Evolutionary conservation across 192 early-diverging fungal genomes (phyloP).

Genomic region (Dimargaris cristalligena): DNA sequence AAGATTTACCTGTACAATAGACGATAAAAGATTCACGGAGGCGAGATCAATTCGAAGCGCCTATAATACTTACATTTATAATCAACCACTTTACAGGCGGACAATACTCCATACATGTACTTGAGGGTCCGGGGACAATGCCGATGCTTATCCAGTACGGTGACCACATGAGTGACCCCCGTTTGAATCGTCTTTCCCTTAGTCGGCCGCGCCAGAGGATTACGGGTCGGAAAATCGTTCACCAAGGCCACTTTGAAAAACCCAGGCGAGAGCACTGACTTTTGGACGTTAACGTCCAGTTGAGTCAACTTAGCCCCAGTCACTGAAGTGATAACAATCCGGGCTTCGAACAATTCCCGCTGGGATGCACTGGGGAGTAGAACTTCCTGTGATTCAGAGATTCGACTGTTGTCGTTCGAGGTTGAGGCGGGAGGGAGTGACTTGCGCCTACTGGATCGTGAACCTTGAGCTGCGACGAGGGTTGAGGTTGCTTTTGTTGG

Average conservation of each 20-base stretch:
- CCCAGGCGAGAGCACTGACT: background rate
- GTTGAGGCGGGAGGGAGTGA: too few relatives aligned
- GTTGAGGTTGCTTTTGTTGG: too few relatives aligned
- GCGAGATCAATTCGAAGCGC: too few relatives aligned
- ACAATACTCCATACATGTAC: constrained; percentile 20
- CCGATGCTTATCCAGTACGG: constrained; percentile 10
- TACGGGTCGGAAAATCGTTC: background rate
- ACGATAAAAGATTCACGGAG: too few relatives aligned
- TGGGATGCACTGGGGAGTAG: too few relatives aligned
- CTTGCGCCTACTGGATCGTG: too few relatives aligned
- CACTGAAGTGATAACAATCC: constrained; percentile 4
- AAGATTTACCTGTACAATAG: too few relatives aligned
- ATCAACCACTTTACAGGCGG: constrained; percentile 17
- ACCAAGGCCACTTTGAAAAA: background rate
- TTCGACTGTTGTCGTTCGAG: too few relatives aligned
- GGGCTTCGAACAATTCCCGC: background rate
- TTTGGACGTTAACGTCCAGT: background rate
- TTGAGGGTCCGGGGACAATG: constrained; percentile 24
- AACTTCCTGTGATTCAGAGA: too few relatives aligned
- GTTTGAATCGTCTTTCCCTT: background rate
- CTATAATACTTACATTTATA: too few relatives aligned
- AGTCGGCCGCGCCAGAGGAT: background rate
- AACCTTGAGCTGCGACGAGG: too few relatives aligned
- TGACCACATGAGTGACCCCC: constrained; percentile 21
- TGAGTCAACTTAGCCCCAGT: background rate